phyloP scores from a whole-genome alignment of 2,329 filamentous ascomycete species.

The Talaromyces funiculosus region DNA sequence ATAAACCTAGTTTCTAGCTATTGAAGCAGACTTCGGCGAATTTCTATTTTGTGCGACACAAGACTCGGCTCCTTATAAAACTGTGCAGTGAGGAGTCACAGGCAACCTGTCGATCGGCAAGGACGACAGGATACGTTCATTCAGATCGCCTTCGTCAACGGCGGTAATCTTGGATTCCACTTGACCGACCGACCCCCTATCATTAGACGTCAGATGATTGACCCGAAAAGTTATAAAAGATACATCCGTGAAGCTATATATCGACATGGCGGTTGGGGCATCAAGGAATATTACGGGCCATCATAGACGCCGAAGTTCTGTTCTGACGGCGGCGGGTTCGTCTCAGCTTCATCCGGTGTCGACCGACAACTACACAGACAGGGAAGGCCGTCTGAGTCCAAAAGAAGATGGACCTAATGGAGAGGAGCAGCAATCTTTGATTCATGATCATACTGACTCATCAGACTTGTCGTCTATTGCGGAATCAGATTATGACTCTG shows the following conservation, averaged over 20 bases:
- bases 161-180: neutral
- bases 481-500: conserved; percentile 54
- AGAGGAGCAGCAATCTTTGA: conserved; percentile 32
- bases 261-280: conserved; percentile 30
- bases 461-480: conserved; percentile 40
- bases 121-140: neutral
- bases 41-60: neutral
- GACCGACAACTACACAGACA: conserved; percentile 34
- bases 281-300: conserved; percentile 25
- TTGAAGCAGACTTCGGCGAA: neutral
- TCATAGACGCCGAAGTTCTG: conserved; percentile 36
- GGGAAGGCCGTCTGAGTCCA: conserved; percentile 15
- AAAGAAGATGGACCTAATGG: conserved; percentile 23
- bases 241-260: neutral
- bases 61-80: neutral
- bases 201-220: conserved; percentile 2
- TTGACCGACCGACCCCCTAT: neutral
- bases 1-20: neutral
- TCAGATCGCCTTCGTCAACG: neutral
- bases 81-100: neutral
- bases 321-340: conserved; percentile 43
- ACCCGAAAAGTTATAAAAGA: neutral
- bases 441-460: conserved; percentile 31
- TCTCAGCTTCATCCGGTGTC: conserved; percentile 34
- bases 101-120: neutral